Evolutionary conservation across 2,329 filamentous ascomycete genomes (phyloP), one percentile per base, ranked within the genome.

Genomic region (Waltergamsia citrina): DNA sequence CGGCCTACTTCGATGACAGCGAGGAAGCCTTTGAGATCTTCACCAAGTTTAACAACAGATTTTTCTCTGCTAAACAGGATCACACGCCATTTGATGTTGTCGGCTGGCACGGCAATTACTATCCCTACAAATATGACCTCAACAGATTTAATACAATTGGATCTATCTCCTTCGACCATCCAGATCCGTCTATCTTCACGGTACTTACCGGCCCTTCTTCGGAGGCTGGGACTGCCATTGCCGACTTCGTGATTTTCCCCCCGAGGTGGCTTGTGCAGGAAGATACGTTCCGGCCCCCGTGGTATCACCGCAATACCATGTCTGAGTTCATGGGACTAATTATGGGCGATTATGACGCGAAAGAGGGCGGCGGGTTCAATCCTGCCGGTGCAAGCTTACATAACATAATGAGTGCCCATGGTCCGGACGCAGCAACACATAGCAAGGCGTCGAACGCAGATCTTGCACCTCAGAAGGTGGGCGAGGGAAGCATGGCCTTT

Each of bases 191-290:
- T 8, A 73, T 82, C 44, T 81, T 72, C 54, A 76, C 71, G 3
- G 78, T 83, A 3, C 59, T 81, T 4, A 80, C 78, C 0, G 73
- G 73, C 2, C 69, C 61, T 36, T 73, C 71, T 15, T 61, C 57
- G 12, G 60, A 66, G 31, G 62, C 67, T 0, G 67, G 69, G 7
- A 71, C 71, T 1, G 67, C 74, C 3, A 53, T 75, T 3, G 69
- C 69, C 0, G 79, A 83, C 52, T 81, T 82, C 41, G 66, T 82
- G 29, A 73, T 78, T 52, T 82, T 83, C 52, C 73, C 75, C 0
- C 76, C 78, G 0, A 65, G 75, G 14, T 82, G 78, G 78, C 65
- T 77, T 11, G 72, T 79, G 2, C 67, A 70, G 0, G 67, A 71
- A 30, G 65, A 67, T 38, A 80, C 77, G 0, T 81, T 78, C 56